phyloP scores from a whole-genome alignment of 108 stramenopile species.

The Pseudonitzschia multiseries region DNA sequence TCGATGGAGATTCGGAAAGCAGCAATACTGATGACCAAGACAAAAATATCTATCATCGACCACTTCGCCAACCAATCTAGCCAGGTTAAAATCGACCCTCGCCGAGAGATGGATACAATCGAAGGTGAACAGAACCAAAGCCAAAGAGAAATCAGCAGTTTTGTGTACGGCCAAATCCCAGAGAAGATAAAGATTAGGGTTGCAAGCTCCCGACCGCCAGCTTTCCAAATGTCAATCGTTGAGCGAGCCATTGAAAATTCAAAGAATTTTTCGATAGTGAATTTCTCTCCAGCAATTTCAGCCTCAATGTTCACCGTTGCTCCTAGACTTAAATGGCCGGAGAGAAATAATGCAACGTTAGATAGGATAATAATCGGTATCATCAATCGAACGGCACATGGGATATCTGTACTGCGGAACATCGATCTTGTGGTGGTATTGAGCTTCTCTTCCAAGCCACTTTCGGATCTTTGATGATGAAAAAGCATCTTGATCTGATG shows the following conservation, averaged over 20 bases:
- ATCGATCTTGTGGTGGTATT: constrained; percentile 50
- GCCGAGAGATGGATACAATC: constrained; percentile 42
- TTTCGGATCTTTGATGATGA: constrained; percentile 29
- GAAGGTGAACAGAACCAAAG: constrained; percentile 71
- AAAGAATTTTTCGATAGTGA: constrained; percentile 59
- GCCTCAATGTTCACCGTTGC: constrained; percentile 65
- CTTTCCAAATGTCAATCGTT: constrained; percentile 66
- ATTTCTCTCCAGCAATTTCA: constrained; percentile 55
- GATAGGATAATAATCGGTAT: constrained; percentile 68
- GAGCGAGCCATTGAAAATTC: constrained; percentile 71
- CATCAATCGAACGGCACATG: constrained; percentile 38
- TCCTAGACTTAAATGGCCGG: constrained; percentile 74
- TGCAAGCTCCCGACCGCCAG: constrained; percentile 66
- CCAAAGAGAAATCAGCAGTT: constrained; percentile 57
- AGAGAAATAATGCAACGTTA: constrained; percentile 74
- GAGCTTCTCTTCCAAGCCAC: constrained; percentile 37
- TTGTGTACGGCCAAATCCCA: constrained; percentile 86
- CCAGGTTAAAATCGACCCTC: constrained; percentile 68
- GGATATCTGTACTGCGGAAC: constrained; percentile 50
- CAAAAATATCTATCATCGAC: constrained; percentile 74
- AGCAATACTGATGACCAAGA: constrained; percentile 63
- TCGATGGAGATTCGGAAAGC: constrained; percentile 68
- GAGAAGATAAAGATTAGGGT: constrained; percentile 71
- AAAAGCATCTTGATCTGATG: constrained; percentile 19
- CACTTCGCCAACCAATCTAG: constrained; percentile 77